Base-by-base conservation (phyloP, 2,329 filamentous ascomycete genomes). In the Ampelomyces quisqualis region DNA sequence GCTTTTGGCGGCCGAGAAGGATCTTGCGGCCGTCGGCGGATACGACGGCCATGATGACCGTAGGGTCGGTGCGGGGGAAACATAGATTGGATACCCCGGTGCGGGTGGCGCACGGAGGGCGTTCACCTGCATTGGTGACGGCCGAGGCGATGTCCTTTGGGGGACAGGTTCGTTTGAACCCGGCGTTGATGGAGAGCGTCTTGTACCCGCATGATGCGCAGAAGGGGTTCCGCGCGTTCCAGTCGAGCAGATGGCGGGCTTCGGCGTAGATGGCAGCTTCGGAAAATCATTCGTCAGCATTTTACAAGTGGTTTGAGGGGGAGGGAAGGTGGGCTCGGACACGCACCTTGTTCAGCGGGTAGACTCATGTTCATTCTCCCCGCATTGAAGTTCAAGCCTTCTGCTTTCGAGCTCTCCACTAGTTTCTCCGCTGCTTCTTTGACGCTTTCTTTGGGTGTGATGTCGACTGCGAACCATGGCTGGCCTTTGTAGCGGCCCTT, bases 21-120 rank as follows among this genome's bases (percentile, higher is more conserved):
- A 95, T 72, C 47, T 82, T 81, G 52, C 84, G 79, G 34, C 86
- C 86, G 55, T 94, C 88, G 35, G 84, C 77, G 38, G 86, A 94
- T 21, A 97, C 80, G 8, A 96, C 85, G 1, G 90, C 91, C 72
- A 94, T 90, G 70, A 98, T 98, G 66, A 97, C 90, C 19, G 89
- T 95, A 1, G 90, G 90, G 58, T 96, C 90, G 2, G 91, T 96
- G 35, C 90, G 82, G 2, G 91, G 91, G 75, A 96, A 97, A 61
- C 79, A 85, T 38, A 96, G 77, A 70, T 98, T 98, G 21, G 90
- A 95, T 31, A 98, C 73, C 18, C 88, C 90, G 26, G 82, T 85
- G 38, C 93, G 81, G 1, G 90, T 94, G 6, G 81, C 83, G 69
- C 93, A 98, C 13, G 85, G 78, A 1, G 77, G 77, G 7, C 89